Conservation (phyloP, 352 stramenopile species). For the Globisporangium heterothallicum region DNA sequence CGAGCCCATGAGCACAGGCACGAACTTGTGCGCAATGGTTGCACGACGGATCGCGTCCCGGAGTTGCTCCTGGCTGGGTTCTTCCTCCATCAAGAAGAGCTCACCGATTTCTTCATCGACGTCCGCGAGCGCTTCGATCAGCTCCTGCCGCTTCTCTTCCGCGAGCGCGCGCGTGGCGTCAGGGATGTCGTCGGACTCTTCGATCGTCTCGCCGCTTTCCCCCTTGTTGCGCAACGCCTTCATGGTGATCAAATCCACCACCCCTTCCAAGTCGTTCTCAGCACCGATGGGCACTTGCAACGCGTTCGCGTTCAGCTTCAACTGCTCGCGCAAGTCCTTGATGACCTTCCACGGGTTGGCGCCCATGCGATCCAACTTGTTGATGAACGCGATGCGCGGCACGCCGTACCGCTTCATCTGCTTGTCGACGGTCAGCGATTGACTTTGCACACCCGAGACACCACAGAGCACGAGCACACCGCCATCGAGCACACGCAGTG, state of each 20-base stretch:
- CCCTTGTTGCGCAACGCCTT: constrained; percentile 91
- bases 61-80: constrained; percentile 88
- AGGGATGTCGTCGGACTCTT: constrained; percentile 90
- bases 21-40: constrained; percentile 97
- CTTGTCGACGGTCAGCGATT: constrained; percentile 98
- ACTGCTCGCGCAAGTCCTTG: constrained; percentile 91
- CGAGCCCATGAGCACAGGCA: constrained; percentile 99
- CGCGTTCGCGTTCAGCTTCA: constrained; percentile 95
- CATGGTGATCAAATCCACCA: constrained; percentile 95
- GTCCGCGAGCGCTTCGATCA: constrained; percentile 95
- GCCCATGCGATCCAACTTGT: constrained; percentile 98
- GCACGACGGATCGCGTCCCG: constrained; percentile 92
- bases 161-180: constrained; percentile 77
- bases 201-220: constrained; percentile 80
- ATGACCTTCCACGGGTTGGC: constrained; percentile 96
- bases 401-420: constrained; percentile 99
- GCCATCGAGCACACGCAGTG: constrained; percentile 97
- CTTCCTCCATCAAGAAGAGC: constrained; percentile 98
- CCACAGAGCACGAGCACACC: constrained; percentile 93
- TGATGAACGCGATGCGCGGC: constrained; percentile 98
- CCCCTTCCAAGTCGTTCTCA: constrained; percentile 92
- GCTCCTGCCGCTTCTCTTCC: constrained; percentile 88
- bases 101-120: constrained; percentile 98
- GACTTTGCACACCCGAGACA: constrained; percentile 94
- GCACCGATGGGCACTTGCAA: constrained; percentile 98